Base-by-base conservation (phyloP, 176 grass and related monocot species). In the Avena insularis region DNA sequence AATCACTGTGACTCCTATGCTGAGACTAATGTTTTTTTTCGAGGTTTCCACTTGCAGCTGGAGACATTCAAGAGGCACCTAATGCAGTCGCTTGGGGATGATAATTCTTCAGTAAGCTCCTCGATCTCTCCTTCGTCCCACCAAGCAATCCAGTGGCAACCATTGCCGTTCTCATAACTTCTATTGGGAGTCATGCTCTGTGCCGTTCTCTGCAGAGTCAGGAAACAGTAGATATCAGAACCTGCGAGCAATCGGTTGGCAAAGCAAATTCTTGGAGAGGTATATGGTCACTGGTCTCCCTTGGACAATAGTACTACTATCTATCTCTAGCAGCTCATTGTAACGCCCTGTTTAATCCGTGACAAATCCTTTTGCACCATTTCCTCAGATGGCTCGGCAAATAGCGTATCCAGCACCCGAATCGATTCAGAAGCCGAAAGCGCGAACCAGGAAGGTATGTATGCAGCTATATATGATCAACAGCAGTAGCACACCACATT, bases 61-160 rank as follows among this genome's bases (percentile, higher is more conserved):
- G 92, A 98, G 78, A 90, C 92, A 36, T 98, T 98, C 87, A 98
- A 96, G 92, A 92, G 90, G 54, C 93, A 94, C 67, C 87, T 98
- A 72, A 93, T 96, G 93, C 94, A 94, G 79, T 96, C 97, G 7
- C 77, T 98, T 12, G 93, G 93, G 64, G 92, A 98, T 17, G 97
- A 96, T 1, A 87, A 92, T 65, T 80, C 87, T 60, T 57, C 87
- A 49, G 97, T 89, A 61, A 85, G 83, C 9, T 64, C 33, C 40
- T 43, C 40, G 6, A 43, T 43, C 0, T 43, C 40, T 43, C 40
- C 40, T 43, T 43, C 40, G 40, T 43, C 6, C 40, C 40, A 0
- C 40, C 40, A 43, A 43, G 38, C 38, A 43, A 43, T 43, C 40
- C 40, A 43, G 6, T 6, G 5, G 38, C 4, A 38, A 38, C 36